phyloP scores from a whole-genome alignment of 768 basidiomycete species.

The Mycena polygramma region DNA sequence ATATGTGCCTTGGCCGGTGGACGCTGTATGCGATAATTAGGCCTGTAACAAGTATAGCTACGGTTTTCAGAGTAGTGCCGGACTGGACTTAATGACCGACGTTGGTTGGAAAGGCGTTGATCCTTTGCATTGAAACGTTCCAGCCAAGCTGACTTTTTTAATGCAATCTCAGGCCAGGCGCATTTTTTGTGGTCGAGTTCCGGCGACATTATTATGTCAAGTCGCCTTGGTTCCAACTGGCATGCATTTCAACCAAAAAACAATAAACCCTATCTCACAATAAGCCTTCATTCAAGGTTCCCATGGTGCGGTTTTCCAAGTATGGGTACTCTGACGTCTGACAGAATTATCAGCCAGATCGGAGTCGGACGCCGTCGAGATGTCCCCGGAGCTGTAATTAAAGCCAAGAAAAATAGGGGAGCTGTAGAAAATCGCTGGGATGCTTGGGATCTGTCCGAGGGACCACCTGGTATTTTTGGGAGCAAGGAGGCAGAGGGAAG shows the following conservation, averaged over 20 bases:
- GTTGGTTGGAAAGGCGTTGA: conserved; percentile 1
- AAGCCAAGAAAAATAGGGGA: background rate
- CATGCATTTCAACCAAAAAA: too few species aligned
- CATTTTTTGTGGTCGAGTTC: too few species aligned
- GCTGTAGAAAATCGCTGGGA: too few species aligned
- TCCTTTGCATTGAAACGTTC: background rate
- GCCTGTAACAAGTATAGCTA: conserved; percentile 18
- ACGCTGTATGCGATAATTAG: conserved; percentile 19
- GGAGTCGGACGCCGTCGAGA: background rate
- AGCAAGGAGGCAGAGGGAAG: too few species aligned
- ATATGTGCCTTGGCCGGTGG: background rate
- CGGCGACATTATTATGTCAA: too few species aligned
- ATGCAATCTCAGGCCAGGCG: conserved; percentile 3
- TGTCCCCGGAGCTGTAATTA: background rate
- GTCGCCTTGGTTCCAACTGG: too few species aligned
- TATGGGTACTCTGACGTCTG: conserved; percentile 8
- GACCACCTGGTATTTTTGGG: too few species aligned
- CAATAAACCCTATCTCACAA: background rate
- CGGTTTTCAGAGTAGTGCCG: conserved; percentile 23
- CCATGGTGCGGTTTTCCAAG: background rate
- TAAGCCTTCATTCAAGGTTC: background rate
- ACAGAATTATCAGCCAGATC: background rate
- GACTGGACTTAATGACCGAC: conserved; percentile 9
- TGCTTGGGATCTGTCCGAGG: too few species aligned
- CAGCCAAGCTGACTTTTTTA: conserved; percentile 13